Evolutionary conservation across 2,329 filamentous ascomycete genomes (phyloP).

Genomic region (Endocalyx cinctus): DNA sequence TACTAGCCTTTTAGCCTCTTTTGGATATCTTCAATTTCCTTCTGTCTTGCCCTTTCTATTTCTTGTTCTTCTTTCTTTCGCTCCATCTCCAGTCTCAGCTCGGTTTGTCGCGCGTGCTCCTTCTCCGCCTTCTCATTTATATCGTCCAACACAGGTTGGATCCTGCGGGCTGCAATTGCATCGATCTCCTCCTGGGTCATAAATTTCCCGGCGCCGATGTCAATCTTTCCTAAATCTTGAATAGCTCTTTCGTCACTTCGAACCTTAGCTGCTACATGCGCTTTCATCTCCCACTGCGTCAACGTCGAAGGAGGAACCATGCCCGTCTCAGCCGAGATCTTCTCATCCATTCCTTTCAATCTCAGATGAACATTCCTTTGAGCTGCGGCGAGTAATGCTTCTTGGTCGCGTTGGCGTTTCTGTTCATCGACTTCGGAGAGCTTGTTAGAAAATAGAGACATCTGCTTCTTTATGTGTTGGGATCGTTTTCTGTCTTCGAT

Average conservation of each 20-base stretch:
- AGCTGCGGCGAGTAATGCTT: slow-evolving; percentile 69
- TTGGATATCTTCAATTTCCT: slow-evolving; percentile 48
- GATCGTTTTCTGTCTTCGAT: slow-evolving; percentile 65
- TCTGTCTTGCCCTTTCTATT: slow-evolving; percentile 44
- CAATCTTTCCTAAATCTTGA: slow-evolving; percentile 49
- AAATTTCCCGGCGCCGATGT: slow-evolving; percentile 77
- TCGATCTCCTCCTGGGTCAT: slow-evolving; percentile 76
- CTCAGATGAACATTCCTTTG: slow-evolving; percentile 80
- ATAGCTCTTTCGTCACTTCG: slow-evolving; percentile 58
- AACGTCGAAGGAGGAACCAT: slow-evolving; percentile 64
- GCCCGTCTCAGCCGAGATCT: slow-evolving; percentile 71
- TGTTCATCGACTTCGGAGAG: slow-evolving; percentile 65
- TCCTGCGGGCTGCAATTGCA: slow-evolving; percentile 67
- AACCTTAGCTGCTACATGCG: slow-evolving; percentile 62
- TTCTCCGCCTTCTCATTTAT: slow-evolving; percentile 74
- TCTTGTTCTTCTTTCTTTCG: slow-evolving; percentile 56
- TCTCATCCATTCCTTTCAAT: slow-evolving; percentile 77
- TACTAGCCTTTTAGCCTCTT: slow-evolving; percentile 56
- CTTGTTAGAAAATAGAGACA: slow-evolving; percentile 69
- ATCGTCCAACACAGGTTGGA: slow-evolving; percentile 81
- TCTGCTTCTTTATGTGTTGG: slow-evolving; percentile 69
- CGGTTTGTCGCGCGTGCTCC: slow-evolving; percentile 62
- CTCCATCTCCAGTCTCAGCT: slow-evolving; percentile 59
- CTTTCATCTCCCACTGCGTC: slow-evolving; percentile 75
- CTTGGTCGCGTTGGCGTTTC: slow-evolving; percentile 72